Conservation (phyloP, 2,329 filamentous ascomycete species). For the Trichoderma sp. region DNA sequence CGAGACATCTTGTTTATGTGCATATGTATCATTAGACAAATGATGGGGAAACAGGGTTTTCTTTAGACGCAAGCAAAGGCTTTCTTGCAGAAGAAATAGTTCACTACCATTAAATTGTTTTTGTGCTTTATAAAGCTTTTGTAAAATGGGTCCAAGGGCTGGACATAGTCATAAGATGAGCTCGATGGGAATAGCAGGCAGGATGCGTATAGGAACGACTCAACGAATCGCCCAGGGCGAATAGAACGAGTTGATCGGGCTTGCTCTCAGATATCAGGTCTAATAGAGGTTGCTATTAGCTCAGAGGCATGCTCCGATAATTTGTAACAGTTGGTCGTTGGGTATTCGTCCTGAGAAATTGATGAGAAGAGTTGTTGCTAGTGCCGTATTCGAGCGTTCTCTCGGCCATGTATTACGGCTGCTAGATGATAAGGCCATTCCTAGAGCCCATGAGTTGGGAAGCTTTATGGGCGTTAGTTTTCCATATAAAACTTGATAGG, state of each 20-base stretch:
- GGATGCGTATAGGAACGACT: neutral
- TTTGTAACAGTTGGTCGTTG: constrained; percentile 35
- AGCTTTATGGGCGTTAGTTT: constrained; percentile 28
- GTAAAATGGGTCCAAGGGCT: too few species aligned
- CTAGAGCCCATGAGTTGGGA: constrained; percentile 37
- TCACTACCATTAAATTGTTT: neutral
- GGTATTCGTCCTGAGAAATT: constrained; percentile 36
- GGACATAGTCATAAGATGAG: neutral
- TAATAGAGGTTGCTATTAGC: neutral
- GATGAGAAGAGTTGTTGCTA: constrained; percentile 36
- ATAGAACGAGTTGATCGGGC: too few species aligned
- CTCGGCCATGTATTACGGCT: constrained; percentile 30
- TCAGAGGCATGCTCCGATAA: constrained; percentile 36
- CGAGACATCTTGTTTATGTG: neutral
- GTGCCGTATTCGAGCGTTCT: constrained; percentile 35
- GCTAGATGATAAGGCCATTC: constrained; percentile 34
- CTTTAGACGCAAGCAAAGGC: too few species aligned
- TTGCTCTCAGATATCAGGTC: neutral
- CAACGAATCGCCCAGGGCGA: neutral
- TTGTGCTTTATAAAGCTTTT: neutral
- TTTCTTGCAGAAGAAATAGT: neutral
- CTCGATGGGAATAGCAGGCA: neutral
- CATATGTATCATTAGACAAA: neutral
- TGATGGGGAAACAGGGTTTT: neutral
- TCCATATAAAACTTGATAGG: neutral